Evolutionary conservation across 257 asterid species (phyloP).

Genomic region (Salvia splendens): DNA sequence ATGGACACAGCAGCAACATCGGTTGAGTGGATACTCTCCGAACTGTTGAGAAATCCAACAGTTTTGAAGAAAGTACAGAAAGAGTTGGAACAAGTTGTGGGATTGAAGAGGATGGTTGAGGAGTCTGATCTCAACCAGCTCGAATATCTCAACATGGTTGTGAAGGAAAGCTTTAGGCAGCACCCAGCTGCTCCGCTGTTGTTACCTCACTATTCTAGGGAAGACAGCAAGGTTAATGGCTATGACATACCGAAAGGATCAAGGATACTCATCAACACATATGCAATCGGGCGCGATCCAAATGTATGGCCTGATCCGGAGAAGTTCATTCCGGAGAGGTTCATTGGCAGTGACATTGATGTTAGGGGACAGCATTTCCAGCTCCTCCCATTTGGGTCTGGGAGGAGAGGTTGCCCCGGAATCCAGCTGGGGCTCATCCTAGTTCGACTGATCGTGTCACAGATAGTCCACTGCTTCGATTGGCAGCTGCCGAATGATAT

Average conservation of each 20-base stretch:
- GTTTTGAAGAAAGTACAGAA: slow-evolving; percentile 45
- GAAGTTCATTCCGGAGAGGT: slow-evolving; percentile 59
- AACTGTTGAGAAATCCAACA: slow-evolving; percentile 45
- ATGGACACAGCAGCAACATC: slow-evolving; percentile 53
- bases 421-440: slow-evolving; percentile 47
- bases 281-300: slow-evolving; percentile 55
- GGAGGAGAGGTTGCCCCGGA: slow-evolving; percentile 62
- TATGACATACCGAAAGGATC: slow-evolving; percentile 47
- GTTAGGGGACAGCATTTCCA: slow-evolving; percentile 50
- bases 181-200: slow-evolving; percentile 56
- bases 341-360: slow-evolving; percentile 43
- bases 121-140: slow-evolving; percentile 55
- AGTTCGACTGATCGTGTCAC: slow-evolving; percentile 52
- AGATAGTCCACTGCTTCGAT: slow-evolving; percentile 60
- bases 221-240: slow-evolving; percentile 44
- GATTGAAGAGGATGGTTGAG: slow-evolving; percentile 50
- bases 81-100: slow-evolving; percentile 49
- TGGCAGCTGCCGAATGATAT: slow-evolving; percentile 52
- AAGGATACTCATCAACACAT: slow-evolving; percentile 41
- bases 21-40: slow-evolving; percentile 56
- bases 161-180: slow-evolving; percentile 54
- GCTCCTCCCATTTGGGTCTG: slow-evolving; percentile 58
- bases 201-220: slow-evolving; percentile 49
- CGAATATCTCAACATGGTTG: slow-evolving; percentile 45
- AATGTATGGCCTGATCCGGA: slow-evolving; percentile 47